These are phyloP conservation scores for Lenzites betulinus DNA, from an alignment of 768 basidiomycete genomes.

Conservation along the genomic window DNA sequence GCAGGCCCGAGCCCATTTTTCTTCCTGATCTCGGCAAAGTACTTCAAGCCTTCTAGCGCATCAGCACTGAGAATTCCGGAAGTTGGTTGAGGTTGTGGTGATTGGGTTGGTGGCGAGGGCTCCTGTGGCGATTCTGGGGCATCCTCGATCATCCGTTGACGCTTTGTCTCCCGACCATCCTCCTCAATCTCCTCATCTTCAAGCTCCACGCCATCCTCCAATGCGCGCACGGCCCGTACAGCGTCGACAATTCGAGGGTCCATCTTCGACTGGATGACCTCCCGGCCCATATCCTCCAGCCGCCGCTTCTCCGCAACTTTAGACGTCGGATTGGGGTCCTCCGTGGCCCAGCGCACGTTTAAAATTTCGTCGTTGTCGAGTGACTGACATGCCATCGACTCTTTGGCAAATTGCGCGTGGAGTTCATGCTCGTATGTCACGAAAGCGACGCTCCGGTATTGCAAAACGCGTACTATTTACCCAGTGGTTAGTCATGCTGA, in stretches of 20 bases:
- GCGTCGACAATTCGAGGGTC: conserved; percentile 90
- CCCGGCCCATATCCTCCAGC: conserved; percentile 81
- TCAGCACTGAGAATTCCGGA: conserved; percentile 76
- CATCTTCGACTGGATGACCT: conserved; percentile 82
- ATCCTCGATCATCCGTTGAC: conserved; percentile 35
- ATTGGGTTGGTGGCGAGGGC: conserved; percentile 29
- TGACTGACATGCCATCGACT: conserved; percentile 98
- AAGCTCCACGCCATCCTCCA: conserved; percentile 74
- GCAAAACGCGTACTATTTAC: conserved; percentile 76
- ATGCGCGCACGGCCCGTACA: conserved; percentile 78
- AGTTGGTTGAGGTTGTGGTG: conserved; percentile 39
- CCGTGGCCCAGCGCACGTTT: conserved; percentile 99
- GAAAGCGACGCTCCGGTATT: conserved; percentile 95
- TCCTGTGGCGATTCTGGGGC: conserved; percentile 21
- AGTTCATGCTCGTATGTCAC: conserved; percentile 91
- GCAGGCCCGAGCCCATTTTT: conserved; percentile 47
- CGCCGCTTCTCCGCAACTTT: conserved; percentile 85
- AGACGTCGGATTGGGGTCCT: conserved; percentile 93
- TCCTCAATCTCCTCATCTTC: conserved; percentile 41
- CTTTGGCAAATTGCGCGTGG: conserved; percentile 93
- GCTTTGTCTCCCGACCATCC: conserved; percentile 39
- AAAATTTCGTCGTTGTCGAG: conserved; percentile 96
- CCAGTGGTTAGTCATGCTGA: background rate
- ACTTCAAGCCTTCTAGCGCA: conserved; percentile 87
- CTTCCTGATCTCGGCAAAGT: conserved; percentile 86